A percentile compares a stretch with the other conserved stretches of the same genome.
phyloP scores from a whole-genome alignment of 129 eudicot genomes.

The Daucus carota region DH1_v3.0 NC_030386.2:35984001-35984500 shows the following conservation, averaged over 20 bases:
- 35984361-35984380: neutral
- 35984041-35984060: neutral
- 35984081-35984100: too few species aligned
- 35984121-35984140: neutral
- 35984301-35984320: neutral
- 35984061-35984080: neutral
- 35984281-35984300: neutral
- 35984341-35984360: neutral
- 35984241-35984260: neutral
- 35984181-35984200: neutral
- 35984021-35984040: neutral
- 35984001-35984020: too few species aligned
- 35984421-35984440: neutral
- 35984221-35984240: neutral
- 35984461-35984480: neutral
- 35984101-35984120: neutral
- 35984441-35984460: neutral
- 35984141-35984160: neutral
- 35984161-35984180: neutral
- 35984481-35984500: neutral
- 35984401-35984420: neutral
- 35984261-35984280: neutral
- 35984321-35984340: neutral
- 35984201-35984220: neutral
- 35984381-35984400: neutral